Evolutionary conservation across 169 alveolate species (phyloP).

Genomic region (Miamiensis avidus): DNA sequence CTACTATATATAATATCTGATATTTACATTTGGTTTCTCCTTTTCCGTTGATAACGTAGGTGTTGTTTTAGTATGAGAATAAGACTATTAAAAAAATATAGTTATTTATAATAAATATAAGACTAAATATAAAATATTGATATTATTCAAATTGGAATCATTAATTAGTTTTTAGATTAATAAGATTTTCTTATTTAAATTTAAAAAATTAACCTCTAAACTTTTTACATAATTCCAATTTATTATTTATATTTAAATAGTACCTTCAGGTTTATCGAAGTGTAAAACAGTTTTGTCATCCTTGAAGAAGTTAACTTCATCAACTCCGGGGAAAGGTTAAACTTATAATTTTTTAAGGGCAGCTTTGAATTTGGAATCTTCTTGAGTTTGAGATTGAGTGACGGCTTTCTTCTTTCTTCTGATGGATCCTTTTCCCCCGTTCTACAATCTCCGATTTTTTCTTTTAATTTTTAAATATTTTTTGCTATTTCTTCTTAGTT

Average conservation of each 20-base stretch:
- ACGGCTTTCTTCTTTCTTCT: constrained; percentile 93
- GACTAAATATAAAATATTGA: not conserved
- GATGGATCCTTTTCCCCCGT: constrained; percentile 97
- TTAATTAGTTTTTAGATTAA: too few relatives aligned
- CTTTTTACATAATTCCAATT: too few relatives aligned
- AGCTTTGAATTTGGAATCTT: constrained; percentile 92
- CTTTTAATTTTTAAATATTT: constrained; percentile 90
- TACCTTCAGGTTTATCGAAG: constrained; percentile 91
- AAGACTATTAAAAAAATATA: constrained; percentile 29
- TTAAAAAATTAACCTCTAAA: too few relatives aligned
- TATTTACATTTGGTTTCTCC: constrained; percentile 88
- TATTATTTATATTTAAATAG: not conserved
- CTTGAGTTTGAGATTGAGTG: constrained; percentile 86
- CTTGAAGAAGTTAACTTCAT: constrained; percentile 95
- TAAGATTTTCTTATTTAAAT: too few relatives aligned
- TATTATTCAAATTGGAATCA: too few relatives aligned
- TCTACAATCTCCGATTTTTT: constrained; percentile 90
- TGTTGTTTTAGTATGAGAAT: constrained; percentile 92
- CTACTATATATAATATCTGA: too few relatives aligned
- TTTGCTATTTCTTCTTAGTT: constrained; percentile 87
- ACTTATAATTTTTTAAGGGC: constrained; percentile 93
- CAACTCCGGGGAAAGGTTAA: constrained; percentile 93
- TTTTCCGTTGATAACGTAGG: constrained; percentile 93
- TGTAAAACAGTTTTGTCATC: constrained; percentile 93
- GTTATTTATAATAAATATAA: constrained; percentile 13